Base-by-base conservation (phyloP, 176 grass and related monocot species). In the Olyra latifolia region DNA sequence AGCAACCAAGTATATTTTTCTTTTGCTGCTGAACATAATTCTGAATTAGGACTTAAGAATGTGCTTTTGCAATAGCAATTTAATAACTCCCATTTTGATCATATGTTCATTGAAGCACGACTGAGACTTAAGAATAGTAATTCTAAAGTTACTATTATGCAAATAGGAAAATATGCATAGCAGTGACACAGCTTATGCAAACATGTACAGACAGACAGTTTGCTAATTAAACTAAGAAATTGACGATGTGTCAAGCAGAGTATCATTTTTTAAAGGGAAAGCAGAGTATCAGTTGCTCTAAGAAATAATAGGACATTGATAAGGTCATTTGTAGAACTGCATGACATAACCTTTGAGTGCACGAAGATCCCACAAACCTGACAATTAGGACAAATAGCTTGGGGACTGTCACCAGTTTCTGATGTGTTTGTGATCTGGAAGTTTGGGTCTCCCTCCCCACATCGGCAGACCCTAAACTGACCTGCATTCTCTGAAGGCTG, bases 371-470 rank as follows among this genome's bases (percentile, higher is more conserved):
- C 25, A 86, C 80, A 74, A 43, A 98, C 95, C 87, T 98, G 87
- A 41, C 89, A 94, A 75, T 87, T 92, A 63, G 92, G 88, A 82
- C 89, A 94, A 28, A 69, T 72, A 43, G 71, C 38, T 47, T 83
- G 62, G 78, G 84, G 83, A 43, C 61, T 90, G 64, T 94, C 91
- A 74, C 91, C 85, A 75, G 60, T 75, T 50, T 97, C 94, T 70
- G 86, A 87, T 86, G 68, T 41, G 47, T 79, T 86, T 74, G 79
- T 73, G 66, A 28, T 91, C 91, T 89, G 82, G 60, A 88, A 72
- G 76, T 83, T 89, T 68, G 87, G 75, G 56, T 98, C 95, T 78
- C 90, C 95, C 73, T 94, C 89, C 45, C 88, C 95, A 83, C 91
- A 91, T 43, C 62, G 88, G 73, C 92, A 94, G 52, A 66, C 64